Conservation (phyloP, 331 rosid genomes). For the Arachis monticola region DNA sequence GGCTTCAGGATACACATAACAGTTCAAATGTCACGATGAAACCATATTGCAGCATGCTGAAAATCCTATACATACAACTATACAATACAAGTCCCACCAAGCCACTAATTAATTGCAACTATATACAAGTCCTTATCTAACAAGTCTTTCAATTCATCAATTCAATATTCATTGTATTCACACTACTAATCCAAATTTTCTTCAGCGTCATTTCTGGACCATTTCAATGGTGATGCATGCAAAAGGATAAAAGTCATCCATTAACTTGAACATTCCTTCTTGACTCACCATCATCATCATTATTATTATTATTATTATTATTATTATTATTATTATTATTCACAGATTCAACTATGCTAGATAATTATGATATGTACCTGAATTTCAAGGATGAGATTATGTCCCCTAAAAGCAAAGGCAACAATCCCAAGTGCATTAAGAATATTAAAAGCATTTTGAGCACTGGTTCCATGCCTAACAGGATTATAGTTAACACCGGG, state of each 20-base stretch:
- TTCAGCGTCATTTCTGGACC: conserved; percentile 31
- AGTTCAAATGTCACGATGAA: too few species aligned
- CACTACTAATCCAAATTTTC: background rate
- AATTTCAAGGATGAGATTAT: conserved; percentile 84
- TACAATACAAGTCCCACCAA: too few species aligned
- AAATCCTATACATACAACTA: too few species aligned
- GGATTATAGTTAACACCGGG: conserved; percentile 61
- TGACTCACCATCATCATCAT: background rate
- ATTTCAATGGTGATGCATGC: background rate
- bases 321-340: background rate
- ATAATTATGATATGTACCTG: conserved; percentile 51
- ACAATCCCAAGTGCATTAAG: conserved; percentile 76
- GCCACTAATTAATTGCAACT: too few species aligned
- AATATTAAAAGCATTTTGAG: conserved; percentile 48
- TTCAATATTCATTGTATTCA: background rate
- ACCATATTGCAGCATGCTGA: too few species aligned
- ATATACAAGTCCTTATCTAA: too few species aligned
- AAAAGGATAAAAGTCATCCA: conserved; percentile 13
- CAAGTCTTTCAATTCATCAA: too few species aligned
- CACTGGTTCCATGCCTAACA: background rate
- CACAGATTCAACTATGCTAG: too few species aligned
- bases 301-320: too few species aligned
- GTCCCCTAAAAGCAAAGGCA: conserved; percentile 87
- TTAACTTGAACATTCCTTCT: conserved; percentile 17
- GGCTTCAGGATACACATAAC: too few species aligned